Evolutionary conservation across 2,329 filamentous ascomycete genomes (phyloP).

Genomic region (Parastagonospora avenae): DNA sequence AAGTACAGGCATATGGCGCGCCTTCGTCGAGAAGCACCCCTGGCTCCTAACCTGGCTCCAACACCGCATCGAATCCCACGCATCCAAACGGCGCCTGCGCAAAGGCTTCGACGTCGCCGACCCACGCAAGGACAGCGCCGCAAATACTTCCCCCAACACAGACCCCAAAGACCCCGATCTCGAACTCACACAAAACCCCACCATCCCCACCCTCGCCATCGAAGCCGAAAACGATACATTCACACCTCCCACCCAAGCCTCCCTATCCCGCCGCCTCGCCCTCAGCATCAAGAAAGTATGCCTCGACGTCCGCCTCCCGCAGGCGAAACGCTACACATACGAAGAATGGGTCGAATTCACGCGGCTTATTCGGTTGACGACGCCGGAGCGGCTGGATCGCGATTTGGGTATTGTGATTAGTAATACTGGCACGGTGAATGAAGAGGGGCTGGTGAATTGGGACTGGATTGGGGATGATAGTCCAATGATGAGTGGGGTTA

Average conservation of each 20-base stretch:
- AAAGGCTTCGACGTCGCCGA: constrained; percentile 53
- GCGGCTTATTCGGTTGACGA: constrained; percentile 68
- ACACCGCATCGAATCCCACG: constrained; percentile 42
- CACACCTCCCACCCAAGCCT: constrained; percentile 46
- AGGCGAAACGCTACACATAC: constrained; percentile 72
- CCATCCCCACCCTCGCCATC: constrained; percentile 10
- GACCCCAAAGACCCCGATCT: constrained; percentile 11
- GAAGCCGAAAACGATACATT: constrained; percentile 17
- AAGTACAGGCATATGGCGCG: constrained; percentile 52
- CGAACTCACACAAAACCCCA: constrained; percentile 10
- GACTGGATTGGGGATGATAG: constrained; percentile 74
- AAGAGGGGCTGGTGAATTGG: constrained; percentile 68
- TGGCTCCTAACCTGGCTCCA: constrained; percentile 46
- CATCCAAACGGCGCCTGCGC: constrained; percentile 49
- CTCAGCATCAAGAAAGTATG: constrained; percentile 72
- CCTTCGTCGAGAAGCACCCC: constrained; percentile 56
- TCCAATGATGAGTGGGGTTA: constrained; percentile 67
- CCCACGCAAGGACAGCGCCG: constrained; percentile 24
- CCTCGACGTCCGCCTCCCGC: constrained; percentile 63
- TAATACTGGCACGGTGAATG: constrained; percentile 51
- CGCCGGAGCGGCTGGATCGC: constrained; percentile 16
- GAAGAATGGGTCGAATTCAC: constrained; percentile 89
- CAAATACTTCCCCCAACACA: not conserved
- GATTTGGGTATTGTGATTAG: constrained; percentile 7
- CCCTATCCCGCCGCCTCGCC: constrained; percentile 67